Conservation (phyloP, 257 asterid species). For the Verbascum thapsus region DNA sequence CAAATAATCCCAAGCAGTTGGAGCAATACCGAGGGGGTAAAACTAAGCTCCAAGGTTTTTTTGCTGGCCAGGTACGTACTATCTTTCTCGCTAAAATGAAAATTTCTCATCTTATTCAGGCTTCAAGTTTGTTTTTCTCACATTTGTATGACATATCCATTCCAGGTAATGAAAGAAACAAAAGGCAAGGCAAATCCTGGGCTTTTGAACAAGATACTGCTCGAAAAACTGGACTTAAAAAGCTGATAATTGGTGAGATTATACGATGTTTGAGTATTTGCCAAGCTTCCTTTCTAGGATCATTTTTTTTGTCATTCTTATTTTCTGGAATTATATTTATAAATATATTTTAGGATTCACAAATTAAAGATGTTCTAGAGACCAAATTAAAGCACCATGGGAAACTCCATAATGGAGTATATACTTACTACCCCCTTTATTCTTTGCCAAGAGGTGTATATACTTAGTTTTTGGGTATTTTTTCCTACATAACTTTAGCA, state of each 20-base stretch:
- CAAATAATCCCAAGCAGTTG: conserved; percentile 79
- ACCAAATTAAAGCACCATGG: too few species aligned
- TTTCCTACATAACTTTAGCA: too few species aligned
- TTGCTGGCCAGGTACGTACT: conserved; percentile 98
- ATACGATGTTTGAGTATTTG: neutral
- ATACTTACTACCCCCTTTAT: too few species aligned
- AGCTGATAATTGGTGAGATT: conserved; percentile 38
- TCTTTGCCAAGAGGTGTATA: too few species aligned
- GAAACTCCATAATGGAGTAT: too few species aligned
- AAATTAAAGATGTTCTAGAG: too few species aligned
- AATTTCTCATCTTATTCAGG: conserved; percentile 3
- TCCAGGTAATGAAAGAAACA: conserved; percentile 87
- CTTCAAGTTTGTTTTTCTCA: conserved; percentile 12
- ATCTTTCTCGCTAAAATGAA: conserved; percentile 9
- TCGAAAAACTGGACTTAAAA: conserved; percentile 63
- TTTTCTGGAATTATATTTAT: too few species aligned
- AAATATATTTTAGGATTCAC: too few species aligned
- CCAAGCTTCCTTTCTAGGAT: too few species aligned
- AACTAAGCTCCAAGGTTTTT: conserved; percentile 89
- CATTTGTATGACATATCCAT: conserved; percentile 7
- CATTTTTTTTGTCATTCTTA: too few species aligned
- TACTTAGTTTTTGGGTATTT: too few species aligned
- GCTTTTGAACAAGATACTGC: conserved; percentile 80
- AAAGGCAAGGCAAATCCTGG: conserved; percentile 95
- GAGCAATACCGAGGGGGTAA: conserved; percentile 88